Evolutionary conservation across 805 yeast genomes (phyloP), one percentile per base, ranked within the genome.

Genomic region (Vanderwaltozyma polyspora): DNA sequence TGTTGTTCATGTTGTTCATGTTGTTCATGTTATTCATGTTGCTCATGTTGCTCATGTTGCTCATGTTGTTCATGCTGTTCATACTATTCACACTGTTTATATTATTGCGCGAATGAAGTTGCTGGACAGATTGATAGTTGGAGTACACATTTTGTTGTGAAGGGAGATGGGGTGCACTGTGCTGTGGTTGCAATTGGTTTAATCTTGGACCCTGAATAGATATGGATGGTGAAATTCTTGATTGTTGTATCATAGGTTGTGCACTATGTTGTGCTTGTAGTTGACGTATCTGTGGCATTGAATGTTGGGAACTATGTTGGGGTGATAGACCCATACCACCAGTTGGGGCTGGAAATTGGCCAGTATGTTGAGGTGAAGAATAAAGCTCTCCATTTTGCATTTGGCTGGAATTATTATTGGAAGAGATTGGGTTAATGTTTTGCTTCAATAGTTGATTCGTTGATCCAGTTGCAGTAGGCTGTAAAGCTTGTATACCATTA

Each of bases 391-490:
- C 6, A 16, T 11, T 4, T n/a, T 23, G 27, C 6, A 5, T 5
- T 11, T 9, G 4, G 6, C 21, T 16, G 4, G 11, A 9, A 9
- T 12, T 24, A 33, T 27, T 18, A 2, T n/a, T 4, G 10, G 19
- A 5, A n/a, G n/a, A 8, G 1, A 26, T 19, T 16, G 28, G 27
- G 3, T 13, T 12, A 4, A 30, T 9, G 4, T 50, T 52, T 19
- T 47, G 51, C 29, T 50, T 51, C 48, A 53, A 45, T 26, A 56
- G 36, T 37, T 54, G 42, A 26, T 55, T 55, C 10, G 60, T 59
- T 5, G 63, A 48, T 5, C 59, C 61, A 4, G 59, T 53, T 4
- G 61, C 55, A 8, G 60, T 46, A 17, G 62, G 59, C 30, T 25
- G 16, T 17, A 25, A 25, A 12, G 28, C 7, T 25, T 25, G 28